Percentiles rank a stretch among this genome's conserved stretches.
Conservation (phyloP, 441 rosid species). For the Euphorbia schlechtendalii region DNA sequence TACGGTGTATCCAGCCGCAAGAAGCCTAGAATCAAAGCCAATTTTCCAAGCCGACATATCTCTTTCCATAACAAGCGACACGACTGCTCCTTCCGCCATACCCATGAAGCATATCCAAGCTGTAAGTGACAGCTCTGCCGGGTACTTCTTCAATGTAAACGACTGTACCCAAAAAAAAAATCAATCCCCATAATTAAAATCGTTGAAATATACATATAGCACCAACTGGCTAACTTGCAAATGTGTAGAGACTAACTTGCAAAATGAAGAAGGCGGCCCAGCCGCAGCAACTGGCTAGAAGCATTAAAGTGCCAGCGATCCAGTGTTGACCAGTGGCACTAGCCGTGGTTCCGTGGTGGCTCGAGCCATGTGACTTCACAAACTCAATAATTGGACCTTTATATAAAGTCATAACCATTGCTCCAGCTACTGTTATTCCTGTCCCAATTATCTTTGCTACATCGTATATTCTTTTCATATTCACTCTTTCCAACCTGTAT, state of each 20-base stretch:
- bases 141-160: too few relatives aligned
- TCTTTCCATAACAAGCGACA: constrained; percentile 61
- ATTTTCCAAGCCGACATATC: constrained; percentile 70
- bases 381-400: constrained; percentile 76
- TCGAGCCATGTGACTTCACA: constrained; percentile 29
- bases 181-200: too few relatives aligned
- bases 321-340: constrained; percentile 42
- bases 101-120: constrained; percentile 72
- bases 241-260: constrained; percentile 53
- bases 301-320: constrained; percentile 64
- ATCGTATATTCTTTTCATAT: constrained; percentile 54
- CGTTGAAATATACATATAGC: neutral
- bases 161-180: constrained; percentile 35
- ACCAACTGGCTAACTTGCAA: too few relatives aligned
- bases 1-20: constrained; percentile 76
- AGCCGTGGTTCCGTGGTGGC: constrained; percentile 27
- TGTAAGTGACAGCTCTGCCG: constrained; percentile 81
- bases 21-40: constrained; percentile 70
- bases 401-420: constrained; percentile 91
- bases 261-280: constrained; percentile 86
- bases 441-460: constrained; percentile 79
- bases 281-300: constrained; percentile 48
- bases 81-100: constrained; percentile 52
- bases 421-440: constrained; percentile 63
- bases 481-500: constrained; percentile 61